Percentiles rank a stretch among this genome's conserved stretches.
Conservation (phyloP, 495 filamentous ascomycete genomes). For the Echria macrotheca region DNA sequence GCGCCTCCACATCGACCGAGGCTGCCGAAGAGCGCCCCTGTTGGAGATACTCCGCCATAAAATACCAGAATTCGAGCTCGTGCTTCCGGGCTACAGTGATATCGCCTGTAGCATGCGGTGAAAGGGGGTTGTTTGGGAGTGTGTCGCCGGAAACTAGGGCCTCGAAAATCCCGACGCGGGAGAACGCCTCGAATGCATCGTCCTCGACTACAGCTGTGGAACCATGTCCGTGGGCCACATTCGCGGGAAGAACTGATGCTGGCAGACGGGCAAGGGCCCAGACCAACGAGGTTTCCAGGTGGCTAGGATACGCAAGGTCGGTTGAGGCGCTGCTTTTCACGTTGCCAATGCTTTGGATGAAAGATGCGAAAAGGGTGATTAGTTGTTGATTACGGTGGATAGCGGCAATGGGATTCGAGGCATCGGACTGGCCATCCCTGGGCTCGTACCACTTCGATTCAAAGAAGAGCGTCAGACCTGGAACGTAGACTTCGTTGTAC, state of each 20-base stretch:
- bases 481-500: constrained; percentile 70
- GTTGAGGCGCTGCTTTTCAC: constrained; percentile 47
- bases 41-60: constrained; percentile 66
- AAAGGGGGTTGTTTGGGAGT: constrained; percentile 53
- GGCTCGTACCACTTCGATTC: constrained; percentile 77
- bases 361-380: constrained; percentile 56
- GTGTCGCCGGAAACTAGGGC: constrained; percentile 64
- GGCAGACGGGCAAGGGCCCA: constrained; percentile 54
- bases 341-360: constrained; percentile 44
- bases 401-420: constrained; percentile 21
- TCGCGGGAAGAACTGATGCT: constrained; percentile 23
- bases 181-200: constrained; percentile 54
- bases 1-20: constrained; percentile 39
- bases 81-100: constrained; percentile 51
- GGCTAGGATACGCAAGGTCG: constrained; percentile 55
- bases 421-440: constrained; percentile 34
- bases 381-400: constrained; percentile 55
- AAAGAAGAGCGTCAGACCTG: constrained; percentile 71
- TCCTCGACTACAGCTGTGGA: constrained; percentile 27
- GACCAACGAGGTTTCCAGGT: constrained; percentile 66
- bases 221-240: neutral
- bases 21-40: constrained; percentile 48
- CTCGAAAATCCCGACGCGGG: constrained; percentile 69
- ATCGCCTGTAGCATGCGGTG: constrained; percentile 38
- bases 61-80: constrained; percentile 76